Conservation (phyloP, 2,329 filamentous ascomycete genomes). For the Pseudogymnoascus verrucosus region DNA sequence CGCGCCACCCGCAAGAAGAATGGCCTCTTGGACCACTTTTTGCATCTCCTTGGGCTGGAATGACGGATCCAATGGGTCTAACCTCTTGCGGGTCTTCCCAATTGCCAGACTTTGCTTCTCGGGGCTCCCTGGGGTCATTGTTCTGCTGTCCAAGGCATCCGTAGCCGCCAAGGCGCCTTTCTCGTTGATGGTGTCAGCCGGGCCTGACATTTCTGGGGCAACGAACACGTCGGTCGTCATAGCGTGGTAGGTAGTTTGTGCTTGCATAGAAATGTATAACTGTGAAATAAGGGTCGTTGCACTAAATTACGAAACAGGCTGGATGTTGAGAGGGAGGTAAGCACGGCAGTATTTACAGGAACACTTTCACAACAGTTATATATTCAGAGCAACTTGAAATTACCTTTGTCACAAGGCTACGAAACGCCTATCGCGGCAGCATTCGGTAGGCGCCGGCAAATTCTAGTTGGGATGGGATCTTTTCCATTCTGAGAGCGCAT, state of each 20-base stretch:
- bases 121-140: neutral
- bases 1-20: slow-evolving; percentile 30
- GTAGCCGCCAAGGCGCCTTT: neutral
- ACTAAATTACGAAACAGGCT: neutral
- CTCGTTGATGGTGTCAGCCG: slow-evolving; percentile 4
- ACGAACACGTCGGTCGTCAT: neutral
- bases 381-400: neutral
- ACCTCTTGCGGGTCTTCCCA: neutral
- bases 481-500: neutral
- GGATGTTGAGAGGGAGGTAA: neutral
- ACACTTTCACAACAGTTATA: neutral
- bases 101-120: neutral
- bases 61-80: neutral
- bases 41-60: slow-evolving; percentile 23
- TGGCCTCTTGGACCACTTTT: slow-evolving; percentile 29
- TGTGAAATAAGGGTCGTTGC: neutral
- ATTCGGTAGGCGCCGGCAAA: slow-evolving; percentile 3
- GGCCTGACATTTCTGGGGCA: neutral
- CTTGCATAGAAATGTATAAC: neutral
- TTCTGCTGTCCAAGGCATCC: neutral
- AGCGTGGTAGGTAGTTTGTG: neutral
- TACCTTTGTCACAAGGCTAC: neutral
- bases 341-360: neutral
- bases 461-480: neutral
- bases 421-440: neutral